Evolutionary conservation across 2,329 filamentous ascomycete genomes (phyloP), one percentile per base, ranked within the genome.

Genomic region (Penicillium fuscoglaucum): DNA sequence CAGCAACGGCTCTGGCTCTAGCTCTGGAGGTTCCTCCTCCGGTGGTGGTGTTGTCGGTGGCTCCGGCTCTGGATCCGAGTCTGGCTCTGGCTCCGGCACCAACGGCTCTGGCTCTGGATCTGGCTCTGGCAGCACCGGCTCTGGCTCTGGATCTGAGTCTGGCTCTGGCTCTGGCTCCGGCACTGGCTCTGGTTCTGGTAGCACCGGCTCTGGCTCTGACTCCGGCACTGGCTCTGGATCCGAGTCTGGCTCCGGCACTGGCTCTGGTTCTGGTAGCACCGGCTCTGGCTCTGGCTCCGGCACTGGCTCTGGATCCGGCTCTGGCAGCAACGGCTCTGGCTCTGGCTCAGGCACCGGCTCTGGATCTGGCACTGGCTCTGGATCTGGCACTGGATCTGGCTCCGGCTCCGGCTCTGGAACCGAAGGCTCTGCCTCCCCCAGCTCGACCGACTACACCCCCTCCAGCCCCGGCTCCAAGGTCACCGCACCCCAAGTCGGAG

Each of bases 391-490:
- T 39, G 39, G 39, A 13, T 3, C 41, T 26, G 35, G 33, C 8
- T 29, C 56, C 2, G 54, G 57, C 29, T 44, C 61, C 19, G 44
- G 52, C 24, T 31, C 29, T 31, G 29, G 29, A 13, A 31, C 10
- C 29, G 12, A 31, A 13, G 15, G 35, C 35, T 15, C 50, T 48
- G 58, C 53, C 33, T 55, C 51, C 24, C 62, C 65, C 53, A 62
- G 59, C 63, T 52, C 66, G 31, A 60, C 55, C 33, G 59, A 58
- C 35, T 66, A 57, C 51, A 26, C n/a, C 19, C 60, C 63, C 47
- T 62, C 67, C 58, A 73, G 55, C 66, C 67, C 67, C 13, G 71
- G 69, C 24, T 59, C 65, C 26, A 72, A 66, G 61, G 31, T 72
- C 35, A 52, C 65, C 15, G 52, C 68, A 44, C 67, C 70, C 47